phyloP scores from a whole-genome alignment of 73 alveolate species.

The Urostyla sp. region DNA sequence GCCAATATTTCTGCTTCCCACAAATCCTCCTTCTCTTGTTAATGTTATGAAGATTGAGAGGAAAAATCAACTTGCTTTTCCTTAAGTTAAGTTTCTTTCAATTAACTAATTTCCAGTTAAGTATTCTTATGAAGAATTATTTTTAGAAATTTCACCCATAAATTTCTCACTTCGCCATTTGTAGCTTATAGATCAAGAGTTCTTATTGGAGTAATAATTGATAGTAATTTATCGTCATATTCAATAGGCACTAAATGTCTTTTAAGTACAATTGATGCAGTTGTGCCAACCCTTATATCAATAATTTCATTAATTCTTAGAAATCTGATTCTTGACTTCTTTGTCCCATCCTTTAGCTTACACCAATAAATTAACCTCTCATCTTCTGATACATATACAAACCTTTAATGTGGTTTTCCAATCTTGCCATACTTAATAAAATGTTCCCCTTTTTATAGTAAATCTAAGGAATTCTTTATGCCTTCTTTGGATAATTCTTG shows the following conservation, averaged over 20 bases:
- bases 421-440: conserved; percentile 73
- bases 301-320: conserved; percentile 55
- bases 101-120: too few species aligned
- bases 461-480: conserved; percentile 19
- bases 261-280: conserved; percentile 66
- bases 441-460: conserved; percentile 60
- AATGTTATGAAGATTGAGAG: background rate
- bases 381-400: conserved; percentile 67
- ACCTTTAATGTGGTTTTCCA: conserved; percentile 72
- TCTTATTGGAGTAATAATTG: conserved; percentile 68
- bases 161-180: conserved; percentile 63
- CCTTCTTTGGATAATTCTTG: conserved; percentile 44
- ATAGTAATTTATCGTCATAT: conserved; percentile 72
- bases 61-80: conserved; percentile 46
- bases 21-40: conserved; percentile 56
- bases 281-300: conserved; percentile 71
- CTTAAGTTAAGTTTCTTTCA: conserved; percentile 46
- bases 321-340: conserved; percentile 53
- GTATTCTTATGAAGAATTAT: too few species aligned
- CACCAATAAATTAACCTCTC: conserved; percentile 52
- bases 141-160: conserved; percentile 76
- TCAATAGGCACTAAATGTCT: conserved; percentile 73
- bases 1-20: conserved; percentile 71
- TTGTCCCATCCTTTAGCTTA: background rate
- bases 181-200: conserved; percentile 68